phyloP scores from a whole-genome alignment of 2,329 filamentous ascomycete genomes.

The Zymoseptoria crescenta region DNA sequence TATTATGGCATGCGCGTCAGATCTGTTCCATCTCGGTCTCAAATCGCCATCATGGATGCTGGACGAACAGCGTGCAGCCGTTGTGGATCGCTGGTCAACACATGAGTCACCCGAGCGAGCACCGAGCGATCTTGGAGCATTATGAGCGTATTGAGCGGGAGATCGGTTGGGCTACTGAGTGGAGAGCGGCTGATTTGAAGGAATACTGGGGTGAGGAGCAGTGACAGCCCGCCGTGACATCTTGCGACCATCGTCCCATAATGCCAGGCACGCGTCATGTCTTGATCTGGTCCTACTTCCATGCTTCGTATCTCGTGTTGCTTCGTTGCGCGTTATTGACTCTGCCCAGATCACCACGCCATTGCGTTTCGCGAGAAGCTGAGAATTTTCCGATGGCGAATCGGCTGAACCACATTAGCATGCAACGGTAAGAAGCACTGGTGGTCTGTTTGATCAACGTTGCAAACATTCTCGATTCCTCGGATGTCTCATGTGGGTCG shows the following conservation, averaged over 20 bases:
- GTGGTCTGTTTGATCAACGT: neutral
- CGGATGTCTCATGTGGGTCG: neutral
- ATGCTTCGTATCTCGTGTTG: neutral
- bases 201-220: conserved; percentile 43
- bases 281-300: neutral
- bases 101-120: conserved; percentile 40
- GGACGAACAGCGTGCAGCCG: conserved; percentile 42
- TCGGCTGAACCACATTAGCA: too few species aligned
- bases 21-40: conserved; percentile 41
- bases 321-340: neutral
- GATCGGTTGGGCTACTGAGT: conserved; percentile 47
- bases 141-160: conserved; percentile 45
- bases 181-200: conserved; percentile 46
- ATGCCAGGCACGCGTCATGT: neutral
- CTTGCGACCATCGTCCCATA: neutral
- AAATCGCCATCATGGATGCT: conserved; percentile 39
- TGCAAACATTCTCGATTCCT: neutral
- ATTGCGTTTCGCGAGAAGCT: too few species aligned
- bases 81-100: conserved; percentile 42
- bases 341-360: neutral
- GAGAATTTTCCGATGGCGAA: too few species aligned
- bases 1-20: conserved; percentile 43
- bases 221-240: neutral
- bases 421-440: neutral
- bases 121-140: conserved; percentile 40